phyloP scores from a whole-genome alignment of 2,329 filamentous ascomycete genomes.

The Phyllosticta ampelicida region DNA sequence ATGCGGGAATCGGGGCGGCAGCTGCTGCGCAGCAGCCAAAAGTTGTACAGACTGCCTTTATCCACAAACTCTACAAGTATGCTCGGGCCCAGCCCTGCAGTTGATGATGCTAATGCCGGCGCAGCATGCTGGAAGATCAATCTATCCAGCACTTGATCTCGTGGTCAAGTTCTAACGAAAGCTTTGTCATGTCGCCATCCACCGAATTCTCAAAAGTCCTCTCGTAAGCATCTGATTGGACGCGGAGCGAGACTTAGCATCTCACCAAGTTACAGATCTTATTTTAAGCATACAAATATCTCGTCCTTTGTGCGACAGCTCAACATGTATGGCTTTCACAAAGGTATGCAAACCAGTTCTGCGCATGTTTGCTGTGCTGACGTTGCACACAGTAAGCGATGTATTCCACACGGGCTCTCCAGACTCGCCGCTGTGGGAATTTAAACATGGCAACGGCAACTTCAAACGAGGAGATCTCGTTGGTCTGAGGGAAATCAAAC shows the following conservation, averaged over 20 bases:
- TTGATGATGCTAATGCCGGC: conserved; percentile 20
- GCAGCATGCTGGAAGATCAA: conserved; percentile 90
- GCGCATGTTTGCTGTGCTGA: conserved; percentile 1
- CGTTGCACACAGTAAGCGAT: conserved; percentile 63
- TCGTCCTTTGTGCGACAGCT: conserved; percentile 96
- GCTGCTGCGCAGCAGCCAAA: conserved; percentile 85
- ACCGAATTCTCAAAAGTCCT: conserved; percentile 97
- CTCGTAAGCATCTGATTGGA: conserved; percentile 54
- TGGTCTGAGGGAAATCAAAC: conserved; percentile 88
- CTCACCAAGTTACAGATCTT: conserved; percentile 53
- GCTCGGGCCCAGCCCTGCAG: conserved; percentile 21
- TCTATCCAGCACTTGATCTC: conserved; percentile 92
- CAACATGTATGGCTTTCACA: conserved; percentile 99
- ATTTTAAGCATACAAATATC: conserved; percentile 99
- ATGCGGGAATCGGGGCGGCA: conserved; percentile 45
- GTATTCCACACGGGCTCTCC: conserved; percentile 93
- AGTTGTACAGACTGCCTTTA: conserved; percentile 96
- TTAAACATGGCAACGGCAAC: conserved; percentile 94
- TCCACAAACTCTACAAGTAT: conserved; percentile 98
- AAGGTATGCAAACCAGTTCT: conserved; percentile 51
- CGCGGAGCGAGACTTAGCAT: conserved; percentile 5
- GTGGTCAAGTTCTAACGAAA: conserved; percentile 88
- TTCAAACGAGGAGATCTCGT: conserved; percentile 93
- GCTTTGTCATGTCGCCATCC: conserved; percentile 97
- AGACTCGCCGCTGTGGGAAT: conserved; percentile 93